phyloP scores from a whole-genome alignment of 2,329 filamentous ascomycete genomes.

The Onygenales sp. region DNA sequence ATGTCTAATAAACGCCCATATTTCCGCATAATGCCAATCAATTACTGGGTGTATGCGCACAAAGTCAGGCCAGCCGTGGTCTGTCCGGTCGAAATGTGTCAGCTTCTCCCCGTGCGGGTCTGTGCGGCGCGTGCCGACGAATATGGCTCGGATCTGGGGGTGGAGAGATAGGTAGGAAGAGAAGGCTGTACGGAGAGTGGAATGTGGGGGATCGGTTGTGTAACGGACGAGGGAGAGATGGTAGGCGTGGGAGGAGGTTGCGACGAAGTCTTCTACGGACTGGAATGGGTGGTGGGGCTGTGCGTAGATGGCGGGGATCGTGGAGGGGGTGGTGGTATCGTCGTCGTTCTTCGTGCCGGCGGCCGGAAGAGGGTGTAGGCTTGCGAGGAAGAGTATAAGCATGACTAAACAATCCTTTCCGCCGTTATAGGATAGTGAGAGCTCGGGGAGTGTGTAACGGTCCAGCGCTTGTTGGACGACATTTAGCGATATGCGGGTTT shows the following conservation, averaged over 20 bases:
- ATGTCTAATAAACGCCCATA: constrained; percentile 73
- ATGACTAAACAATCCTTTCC: constrained; percentile 96
- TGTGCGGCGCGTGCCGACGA: constrained; percentile 80
- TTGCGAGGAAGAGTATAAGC: constrained; percentile 72
- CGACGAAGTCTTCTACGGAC: constrained; percentile 79
- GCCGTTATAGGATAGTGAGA: constrained; percentile 92
- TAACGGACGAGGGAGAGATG: constrained; percentile 68
- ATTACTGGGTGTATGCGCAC: constrained; percentile 93
- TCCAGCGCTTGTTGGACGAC: constrained; percentile 68
- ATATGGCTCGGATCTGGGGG: constrained; percentile 60
- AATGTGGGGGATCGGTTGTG: constrained; percentile 45
- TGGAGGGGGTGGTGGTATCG: constrained; percentile 39
- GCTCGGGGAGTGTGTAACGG: constrained; percentile 65
- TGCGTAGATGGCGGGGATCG: constrained; percentile 81
- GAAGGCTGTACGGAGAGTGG: constrained; percentile 68
- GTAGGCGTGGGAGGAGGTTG: constrained; percentile 55
- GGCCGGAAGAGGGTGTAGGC: constrained; percentile 28
- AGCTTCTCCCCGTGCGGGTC: constrained; percentile 79
- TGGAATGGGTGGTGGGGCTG: constrained; percentile 73
- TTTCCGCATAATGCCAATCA: constrained; percentile 93
- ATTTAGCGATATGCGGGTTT: constrained; percentile 61
- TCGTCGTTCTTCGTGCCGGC: neutral
- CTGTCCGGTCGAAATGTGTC: constrained; percentile 77
- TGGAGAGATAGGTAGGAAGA: constrained; percentile 55
- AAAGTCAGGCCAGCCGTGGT: constrained; percentile 81